Evolutionary conservation across 2,329 filamentous ascomycete genomes (phyloP).

Genomic region (Penicillium sp.): DNA sequence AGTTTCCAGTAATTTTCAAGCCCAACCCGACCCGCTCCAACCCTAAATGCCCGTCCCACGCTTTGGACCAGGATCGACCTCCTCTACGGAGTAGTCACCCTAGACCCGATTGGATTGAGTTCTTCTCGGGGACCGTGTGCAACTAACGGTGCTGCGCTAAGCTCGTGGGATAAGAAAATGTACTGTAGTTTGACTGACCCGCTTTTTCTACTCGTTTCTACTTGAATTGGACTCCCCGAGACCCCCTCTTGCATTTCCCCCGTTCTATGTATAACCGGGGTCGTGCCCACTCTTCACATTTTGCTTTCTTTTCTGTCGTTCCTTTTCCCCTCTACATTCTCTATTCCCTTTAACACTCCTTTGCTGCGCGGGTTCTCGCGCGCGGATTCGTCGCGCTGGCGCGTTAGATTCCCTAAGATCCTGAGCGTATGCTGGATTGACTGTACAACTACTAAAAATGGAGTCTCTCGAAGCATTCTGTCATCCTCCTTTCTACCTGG

Average conservation of each 20-base stretch:
- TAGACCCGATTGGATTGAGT: slow-evolving; percentile 6
- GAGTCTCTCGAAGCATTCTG: slow-evolving; percentile 49
- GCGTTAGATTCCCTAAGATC: slow-evolving; percentile 14
- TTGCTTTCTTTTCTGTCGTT: background rate
- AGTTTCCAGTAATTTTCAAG: background rate
- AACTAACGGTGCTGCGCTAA: background rate
- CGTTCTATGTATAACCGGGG: slow-evolving; percentile 21
- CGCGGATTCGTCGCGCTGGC: slow-evolving; percentile 24
- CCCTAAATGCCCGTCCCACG: background rate
- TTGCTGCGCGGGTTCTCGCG: slow-evolving; percentile 19
- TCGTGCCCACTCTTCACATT: slow-evolving; percentile 8
- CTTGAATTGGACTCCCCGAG: slow-evolving; percentile 1
- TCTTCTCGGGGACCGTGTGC: slow-evolving; percentile 2
- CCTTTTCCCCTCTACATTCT: slow-evolving; percentile 8
- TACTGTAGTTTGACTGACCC: background rate
- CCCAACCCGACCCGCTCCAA: background rate
- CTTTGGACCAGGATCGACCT: background rate
- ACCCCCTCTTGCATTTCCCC: slow-evolving; percentile 1
- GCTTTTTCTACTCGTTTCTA: background rate
- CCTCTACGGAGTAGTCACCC: background rate
- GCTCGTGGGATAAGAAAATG: background rate
- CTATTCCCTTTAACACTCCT: slow-evolving; percentile 9
- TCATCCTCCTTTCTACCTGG: slow-evolving; percentile 65
- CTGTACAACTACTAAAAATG: slow-evolving; percentile 19
- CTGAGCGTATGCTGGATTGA: slow-evolving; percentile 15